Evolutionary conservation across 2,329 filamentous ascomycete species (phyloP).

Genomic region (Dactylellina drechsleri): DNA sequence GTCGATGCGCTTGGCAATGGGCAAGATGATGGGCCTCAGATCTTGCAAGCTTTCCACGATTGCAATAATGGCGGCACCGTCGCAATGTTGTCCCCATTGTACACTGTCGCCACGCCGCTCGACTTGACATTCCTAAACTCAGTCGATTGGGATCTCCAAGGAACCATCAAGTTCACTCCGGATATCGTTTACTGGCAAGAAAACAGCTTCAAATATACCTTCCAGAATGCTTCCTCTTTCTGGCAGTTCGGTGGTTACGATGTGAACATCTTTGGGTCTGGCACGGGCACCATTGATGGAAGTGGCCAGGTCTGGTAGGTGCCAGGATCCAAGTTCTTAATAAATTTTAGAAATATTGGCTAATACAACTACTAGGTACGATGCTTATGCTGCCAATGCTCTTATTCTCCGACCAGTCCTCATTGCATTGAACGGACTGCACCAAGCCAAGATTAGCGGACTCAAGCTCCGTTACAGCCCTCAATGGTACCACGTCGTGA

Average conservation of each 20-base stretch:
- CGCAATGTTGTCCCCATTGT: slow-evolving; percentile 69
- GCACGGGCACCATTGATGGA: slow-evolving; percentile 71
- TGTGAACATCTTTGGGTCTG: slow-evolving; percentile 73
- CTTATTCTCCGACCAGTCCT: slow-evolving; percentile 71
- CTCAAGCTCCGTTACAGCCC: slow-evolving; percentile 71
- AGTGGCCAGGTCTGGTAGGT: slow-evolving; percentile 70
- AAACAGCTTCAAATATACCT: slow-evolving; percentile 72
- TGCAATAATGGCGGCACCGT: slow-evolving; percentile 74
- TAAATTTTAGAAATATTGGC: not conserved
- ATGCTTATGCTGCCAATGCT: slow-evolving; percentile 69
- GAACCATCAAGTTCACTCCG: slow-evolving; percentile 67
- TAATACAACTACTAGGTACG: slow-evolving; percentile 63
- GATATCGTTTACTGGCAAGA: slow-evolving; percentile 76
- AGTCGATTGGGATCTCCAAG: slow-evolving; percentile 70
- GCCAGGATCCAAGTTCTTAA: not conserved
- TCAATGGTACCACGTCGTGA: slow-evolving; percentile 73
- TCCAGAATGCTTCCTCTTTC: slow-evolving; percentile 75
- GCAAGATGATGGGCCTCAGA: slow-evolving; percentile 66
- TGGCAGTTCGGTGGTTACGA: slow-evolving; percentile 74
- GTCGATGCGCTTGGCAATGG: slow-evolving; percentile 46
- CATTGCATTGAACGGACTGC: slow-evolving; percentile 68
- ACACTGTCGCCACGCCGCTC: slow-evolving; percentile 72
- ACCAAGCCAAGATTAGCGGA: slow-evolving; percentile 70
- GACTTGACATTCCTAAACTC: slow-evolving; percentile 73
- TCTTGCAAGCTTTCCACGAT: slow-evolving; percentile 68